Evolutionary conservation across 768 basidiomycete species (phyloP), one percentile per base, ranked within the genome.

Genomic region (Galerina sulciceps): DNA sequence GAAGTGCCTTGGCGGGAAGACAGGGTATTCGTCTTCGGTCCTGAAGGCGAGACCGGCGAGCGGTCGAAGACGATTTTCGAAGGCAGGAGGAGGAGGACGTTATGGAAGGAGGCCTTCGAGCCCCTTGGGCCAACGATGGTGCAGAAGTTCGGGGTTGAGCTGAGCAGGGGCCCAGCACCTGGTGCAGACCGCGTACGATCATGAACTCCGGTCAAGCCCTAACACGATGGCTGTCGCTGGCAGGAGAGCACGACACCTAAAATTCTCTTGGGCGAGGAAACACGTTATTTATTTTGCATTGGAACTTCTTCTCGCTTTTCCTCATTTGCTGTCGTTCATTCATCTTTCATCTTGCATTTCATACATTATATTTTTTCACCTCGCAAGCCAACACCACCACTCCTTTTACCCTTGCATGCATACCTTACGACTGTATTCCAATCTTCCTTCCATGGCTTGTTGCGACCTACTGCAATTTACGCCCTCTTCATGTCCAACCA

Each of bases 11-110:
- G 91, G 90, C 53, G 61, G 3, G 66, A 75, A 74, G 56, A 83
- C 81, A 88, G 84, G 72, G 82, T 90, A 46, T 91, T 82, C 69
- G 89, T 93, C 17, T 91, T 93, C 63, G 91, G 91, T 4, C 91
- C 91, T 0, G 90, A 92, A 68, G 91, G 90, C 53, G 91, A 93
- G 73, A 85, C 84, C 0, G 91, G 91, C 45, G 90, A 91, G 71
- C 83, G 91, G 46, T 84, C 83, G 13, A 75, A 70, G 54, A 72
- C 76, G 23, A 88, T 91, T 13, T 90, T 93, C 54, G 85, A 85
- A 55, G 85, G 87, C 3, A 73, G 91, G 35, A 72, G 91, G 46
- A 76, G 89, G 60, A 80, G 71, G 50, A 73, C 74, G 53, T 69
- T 83, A 54, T 93, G 91, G 91, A 81, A 79, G 60, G 81, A 85